Evolutionary conservation across 768 basidiomycete species (phyloP), one percentile per base, ranked within the genome.

Genomic region (Trametes sanguinea): DNA sequence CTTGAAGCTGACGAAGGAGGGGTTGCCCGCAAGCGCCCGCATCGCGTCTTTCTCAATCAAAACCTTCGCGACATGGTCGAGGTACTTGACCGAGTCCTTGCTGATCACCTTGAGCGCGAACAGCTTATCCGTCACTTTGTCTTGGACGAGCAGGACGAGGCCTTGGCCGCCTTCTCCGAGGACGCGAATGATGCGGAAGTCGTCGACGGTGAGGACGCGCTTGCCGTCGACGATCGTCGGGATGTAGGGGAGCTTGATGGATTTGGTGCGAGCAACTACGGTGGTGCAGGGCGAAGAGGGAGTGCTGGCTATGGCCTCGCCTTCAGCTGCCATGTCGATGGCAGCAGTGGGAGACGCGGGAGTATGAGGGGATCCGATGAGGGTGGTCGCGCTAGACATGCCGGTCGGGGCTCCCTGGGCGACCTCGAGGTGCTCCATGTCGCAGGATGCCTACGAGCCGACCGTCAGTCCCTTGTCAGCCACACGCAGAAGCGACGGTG

Each of bases 91-190:
- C 96, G 96, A 97, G 51, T 88, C 89, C 79, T 98, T 98, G 75
- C 89, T 88, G 73, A 97, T 76, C 30, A 92, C 91, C 77, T 98
- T 98, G 94, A 66, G 97, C 65, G 88, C 81, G 77, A 97, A 98
- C 75, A 32, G 54, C 47, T 27, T 51, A 30, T 37, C 22, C 17
- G 48, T 56, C 2, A 56, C 22, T 35, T 32, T 42, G 57, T 71
- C 62, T 44, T 67, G 52, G n/a, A 69, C 69, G 30, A 66, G 63
- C 46, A 56, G 66, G 22, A 71, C 69, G 30, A 46, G 14, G 6
- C 68, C 69, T 11, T 57, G 65, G 2, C 54, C 60, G 22, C 69
- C 69, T 6, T 45, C 51, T 4, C 70, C 67, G 29, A 71, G 54
- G 42, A 51, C 44, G 9, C 55, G 58, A 42, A 68, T 53, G 16